These are phyloP conservation scores for Datura wrightii DNA, from an alignment of 257 asterid genomes.

Conservation along the genomic window DNA sequence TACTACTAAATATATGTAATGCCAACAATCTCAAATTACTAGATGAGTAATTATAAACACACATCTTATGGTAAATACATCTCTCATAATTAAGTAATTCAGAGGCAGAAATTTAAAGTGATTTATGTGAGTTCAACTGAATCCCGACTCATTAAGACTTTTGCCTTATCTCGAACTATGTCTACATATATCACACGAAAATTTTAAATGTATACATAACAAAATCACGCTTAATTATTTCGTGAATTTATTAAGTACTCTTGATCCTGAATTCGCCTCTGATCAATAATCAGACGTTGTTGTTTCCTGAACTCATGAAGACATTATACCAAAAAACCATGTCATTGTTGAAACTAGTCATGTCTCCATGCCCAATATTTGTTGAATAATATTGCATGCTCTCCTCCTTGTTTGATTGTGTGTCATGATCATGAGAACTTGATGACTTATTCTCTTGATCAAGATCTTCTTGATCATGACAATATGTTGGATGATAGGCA, in stretches of 20 bases:
- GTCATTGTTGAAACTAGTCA: constrained; percentile 34
- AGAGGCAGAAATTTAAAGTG: neutral
- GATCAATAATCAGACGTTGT: neutral
- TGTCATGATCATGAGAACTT: neutral
- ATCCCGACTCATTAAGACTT: neutral
- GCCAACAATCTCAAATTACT: neutral
- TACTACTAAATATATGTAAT: neutral
- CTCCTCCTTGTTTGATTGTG: constrained; percentile 18
- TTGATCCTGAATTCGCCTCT: neutral
- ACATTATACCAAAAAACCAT: constrained; percentile 47
- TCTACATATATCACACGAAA: neutral
- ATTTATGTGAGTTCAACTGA: neutral
- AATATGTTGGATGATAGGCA: neutral
- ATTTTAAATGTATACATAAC: neutral
- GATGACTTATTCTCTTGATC: constrained; percentile 18
- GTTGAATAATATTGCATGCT: neutral
- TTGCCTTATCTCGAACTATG: neutral
- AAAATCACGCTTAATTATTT: neutral
- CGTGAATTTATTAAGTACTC: neutral
- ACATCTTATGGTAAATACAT: constrained; percentile 1
- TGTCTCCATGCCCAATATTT: constrained; percentile 20
- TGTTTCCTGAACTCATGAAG: constrained; percentile 36
- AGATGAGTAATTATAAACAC: neutral
- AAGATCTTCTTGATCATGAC: neutral
- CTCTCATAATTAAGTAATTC: neutral